Conservation (phyloP, 2,329 filamentous ascomycete genomes). For the Cucurbitaria berberidis region DNA sequence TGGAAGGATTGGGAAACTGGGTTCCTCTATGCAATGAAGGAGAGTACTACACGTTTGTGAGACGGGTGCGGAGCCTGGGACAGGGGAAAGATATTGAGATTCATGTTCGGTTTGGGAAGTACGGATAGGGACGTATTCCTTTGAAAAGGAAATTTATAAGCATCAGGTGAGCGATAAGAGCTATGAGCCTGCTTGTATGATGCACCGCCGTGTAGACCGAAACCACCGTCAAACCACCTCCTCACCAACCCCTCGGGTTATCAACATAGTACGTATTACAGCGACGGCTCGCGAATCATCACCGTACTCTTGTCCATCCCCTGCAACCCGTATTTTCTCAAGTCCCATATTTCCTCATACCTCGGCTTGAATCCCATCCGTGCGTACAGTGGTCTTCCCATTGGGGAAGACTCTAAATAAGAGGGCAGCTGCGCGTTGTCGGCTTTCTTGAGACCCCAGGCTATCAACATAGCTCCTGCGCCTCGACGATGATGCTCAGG, state of each 20-base stretch:
- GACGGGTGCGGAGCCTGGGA: conserved; percentile 1
- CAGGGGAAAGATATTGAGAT: conserved; percentile 1
- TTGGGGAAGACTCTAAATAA: conserved; percentile 52
- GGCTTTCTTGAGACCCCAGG: conserved; percentile 50
- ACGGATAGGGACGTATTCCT: neutral
- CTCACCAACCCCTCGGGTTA: neutral
- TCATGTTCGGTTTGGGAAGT: neutral
- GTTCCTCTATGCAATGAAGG: neutral
- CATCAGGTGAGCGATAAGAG: neutral
- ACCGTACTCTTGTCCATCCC: conserved; percentile 35
- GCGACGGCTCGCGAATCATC: conserved; percentile 37
- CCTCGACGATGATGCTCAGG: conserved; percentile 52
- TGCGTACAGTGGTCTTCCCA: conserved; percentile 51
- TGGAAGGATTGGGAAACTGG: neutral
- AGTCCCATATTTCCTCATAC: conserved; percentile 30
- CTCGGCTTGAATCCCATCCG: conserved; percentile 35
- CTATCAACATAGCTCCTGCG: conserved; percentile 48
- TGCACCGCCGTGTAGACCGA: neutral
- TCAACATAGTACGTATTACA: neutral
- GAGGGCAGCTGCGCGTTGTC: conserved; percentile 49
- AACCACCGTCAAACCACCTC: neutral
- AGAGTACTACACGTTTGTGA: conserved; percentile 5
- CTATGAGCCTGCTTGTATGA: neutral
- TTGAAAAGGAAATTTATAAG: neutral
- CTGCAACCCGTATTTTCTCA: conserved; percentile 36